phyloP scores from a whole-genome alignment of 2,329 filamentous ascomycete genomes.

The Colletotrichum camelliae region DNA sequence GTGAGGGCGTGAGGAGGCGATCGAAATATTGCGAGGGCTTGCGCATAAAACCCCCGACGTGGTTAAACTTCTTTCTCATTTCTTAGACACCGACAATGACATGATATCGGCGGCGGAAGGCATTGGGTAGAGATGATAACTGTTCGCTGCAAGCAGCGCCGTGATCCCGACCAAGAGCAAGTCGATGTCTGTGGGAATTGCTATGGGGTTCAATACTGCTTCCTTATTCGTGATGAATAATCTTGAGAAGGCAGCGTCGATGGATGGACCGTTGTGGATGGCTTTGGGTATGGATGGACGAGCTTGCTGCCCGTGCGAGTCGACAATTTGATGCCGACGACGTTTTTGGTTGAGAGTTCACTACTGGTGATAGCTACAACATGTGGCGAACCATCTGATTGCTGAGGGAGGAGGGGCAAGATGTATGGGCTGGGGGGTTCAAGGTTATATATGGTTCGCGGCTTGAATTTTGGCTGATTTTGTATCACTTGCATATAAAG shows the following conservation, averaged over 20 bases:
- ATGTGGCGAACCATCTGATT: background rate
- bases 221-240: rapidly evolving
- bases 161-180: background rate
- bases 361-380: background rate
- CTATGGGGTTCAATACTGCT: rapidly evolving
- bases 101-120: background rate
- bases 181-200: background rate
- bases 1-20: rapidly evolving
- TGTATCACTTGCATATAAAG: rapidly evolving
- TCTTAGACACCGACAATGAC: background rate
- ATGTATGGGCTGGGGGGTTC: background rate
- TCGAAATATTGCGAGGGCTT: background rate
- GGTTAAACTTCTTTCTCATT: background rate
- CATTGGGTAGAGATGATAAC: background rate
- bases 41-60: background rate
- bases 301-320: background rate
- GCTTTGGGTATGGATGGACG: background rate
- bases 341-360: background rate
- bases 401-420: background rate
- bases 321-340: rapidly evolving
- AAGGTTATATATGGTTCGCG: background rate
- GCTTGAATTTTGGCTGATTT: rapidly evolving
- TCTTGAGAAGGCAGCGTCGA: background rate
- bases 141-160: background rate
- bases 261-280: rapidly evolving